Evolutionary conservation across 2,329 filamentous ascomycete genomes (phyloP).

Genomic region (Davidsoniella australis): DNA sequence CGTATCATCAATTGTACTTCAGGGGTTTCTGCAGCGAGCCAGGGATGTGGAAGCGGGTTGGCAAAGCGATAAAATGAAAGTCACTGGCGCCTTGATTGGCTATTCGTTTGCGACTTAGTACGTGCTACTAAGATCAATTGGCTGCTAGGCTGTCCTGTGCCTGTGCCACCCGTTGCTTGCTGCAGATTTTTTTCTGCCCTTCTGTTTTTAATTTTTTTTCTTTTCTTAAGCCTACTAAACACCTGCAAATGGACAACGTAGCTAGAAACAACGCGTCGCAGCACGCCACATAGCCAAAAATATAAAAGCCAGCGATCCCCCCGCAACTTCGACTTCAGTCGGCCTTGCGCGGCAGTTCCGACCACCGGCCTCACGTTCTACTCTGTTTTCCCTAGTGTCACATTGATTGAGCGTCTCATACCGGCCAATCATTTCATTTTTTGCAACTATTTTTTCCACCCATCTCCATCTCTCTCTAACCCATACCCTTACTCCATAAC

Average conservation of each 20-base stretch:
- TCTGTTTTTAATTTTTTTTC: background rate
- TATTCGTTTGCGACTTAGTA: background rate
- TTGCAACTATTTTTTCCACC: background rate
- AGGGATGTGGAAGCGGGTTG: conserved; percentile 5
- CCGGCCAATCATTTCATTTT: background rate
- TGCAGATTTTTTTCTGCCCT: background rate
- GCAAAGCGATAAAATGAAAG: conserved; percentile 5
- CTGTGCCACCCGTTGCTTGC: conserved; percentile 1
- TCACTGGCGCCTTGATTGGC: conserved; percentile 7
- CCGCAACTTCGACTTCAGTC: conserved; percentile 6
- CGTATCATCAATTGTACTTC: conserved; percentile 3
- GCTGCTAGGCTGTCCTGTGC: background rate
- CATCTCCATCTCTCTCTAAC: background rate
- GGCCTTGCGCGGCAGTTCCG: conserved; percentile 11
- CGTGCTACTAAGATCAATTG: conserved; percentile 4
- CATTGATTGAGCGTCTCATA: conserved; percentile 3
- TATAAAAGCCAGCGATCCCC: conserved; percentile 11
- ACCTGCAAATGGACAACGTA: background rate
- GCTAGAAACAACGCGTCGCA: conserved; percentile 5
- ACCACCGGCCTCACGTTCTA: conserved; percentile 11
- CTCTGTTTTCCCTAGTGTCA: conserved; percentile 1
- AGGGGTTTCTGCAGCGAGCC: conserved; percentile 6
- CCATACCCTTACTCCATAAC: background rate
- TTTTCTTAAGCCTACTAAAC: too few species aligned
- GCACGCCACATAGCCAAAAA: conserved; percentile 12